Conservation (phyloP, 2,329 filamentous ascomycete genomes). For the Periconia sp. region DNA sequence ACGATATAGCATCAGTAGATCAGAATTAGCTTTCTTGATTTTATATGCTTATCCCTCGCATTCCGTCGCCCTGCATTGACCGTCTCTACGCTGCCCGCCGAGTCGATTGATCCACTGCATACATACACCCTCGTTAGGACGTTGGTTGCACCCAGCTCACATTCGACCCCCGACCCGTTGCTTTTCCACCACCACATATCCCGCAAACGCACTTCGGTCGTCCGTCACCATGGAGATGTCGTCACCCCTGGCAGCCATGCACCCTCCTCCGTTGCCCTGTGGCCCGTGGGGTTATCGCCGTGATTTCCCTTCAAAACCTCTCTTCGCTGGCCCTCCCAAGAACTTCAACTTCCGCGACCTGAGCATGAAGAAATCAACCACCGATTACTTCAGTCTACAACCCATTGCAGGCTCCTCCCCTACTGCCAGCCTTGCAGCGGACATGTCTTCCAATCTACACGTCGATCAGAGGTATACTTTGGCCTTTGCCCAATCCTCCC, state of each 20-base stretch:
- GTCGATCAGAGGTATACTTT: conserved; percentile 81
- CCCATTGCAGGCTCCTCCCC: conserved; percentile 83
- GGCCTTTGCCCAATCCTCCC: conserved; percentile 29
- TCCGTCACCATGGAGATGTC: conserved; percentile 76
- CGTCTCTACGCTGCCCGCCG: conserved; percentile 21
- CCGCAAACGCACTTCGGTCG: background rate
- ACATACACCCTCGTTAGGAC: conserved; percentile 16
- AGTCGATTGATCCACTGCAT: conserved; percentile 6
- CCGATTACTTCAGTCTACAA: conserved; percentile 83
- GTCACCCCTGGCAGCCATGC: conserved; percentile 91
- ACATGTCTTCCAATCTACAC: conserved; percentile 95
- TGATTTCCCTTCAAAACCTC: conserved; percentile 56
- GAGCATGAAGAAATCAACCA: conserved; percentile 67
- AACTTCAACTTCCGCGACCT: conserved; percentile 76
- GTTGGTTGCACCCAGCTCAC: background rate
- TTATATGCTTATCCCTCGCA: conserved; percentile 39
- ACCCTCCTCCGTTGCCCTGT: conserved; percentile 64
- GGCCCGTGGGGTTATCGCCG: conserved; percentile 64
- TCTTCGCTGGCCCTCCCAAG: conserved; percentile 59
- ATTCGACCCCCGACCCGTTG: background rate
- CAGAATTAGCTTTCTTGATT: conserved; percentile 44
- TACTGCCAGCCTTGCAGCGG: conserved; percentile 84
- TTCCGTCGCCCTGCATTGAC: conserved; percentile 13
- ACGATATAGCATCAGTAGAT: conserved; percentile 41
- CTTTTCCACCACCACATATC: background rate